Conservation (phyloP, 495 filamentous ascomycete species). For the Penicillium mononematosum region DNA sequence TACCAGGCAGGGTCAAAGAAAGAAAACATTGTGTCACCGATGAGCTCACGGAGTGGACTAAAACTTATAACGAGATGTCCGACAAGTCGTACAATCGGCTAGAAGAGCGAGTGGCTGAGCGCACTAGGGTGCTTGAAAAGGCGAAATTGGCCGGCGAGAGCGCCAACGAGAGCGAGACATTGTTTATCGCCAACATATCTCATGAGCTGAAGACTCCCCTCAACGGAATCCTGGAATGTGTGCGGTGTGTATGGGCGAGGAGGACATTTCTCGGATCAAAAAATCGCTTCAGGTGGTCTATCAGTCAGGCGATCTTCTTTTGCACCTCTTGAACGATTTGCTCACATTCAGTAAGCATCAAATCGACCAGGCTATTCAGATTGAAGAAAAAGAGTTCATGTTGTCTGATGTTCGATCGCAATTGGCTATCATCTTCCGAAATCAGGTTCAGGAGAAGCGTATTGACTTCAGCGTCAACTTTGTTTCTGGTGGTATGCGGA, state of each 20-base stretch:
- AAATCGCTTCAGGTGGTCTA: too few species aligned
- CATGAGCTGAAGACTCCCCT: slow-evolving; percentile 91
- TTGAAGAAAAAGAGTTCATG: slow-evolving; percentile 85
- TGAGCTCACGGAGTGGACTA: slow-evolving; percentile 82
- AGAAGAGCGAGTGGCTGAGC: slow-evolving; percentile 78
- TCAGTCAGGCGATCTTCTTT: slow-evolving; percentile 46
- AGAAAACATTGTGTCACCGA: slow-evolving; percentile 74
- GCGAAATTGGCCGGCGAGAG: slow-evolving; percentile 86
- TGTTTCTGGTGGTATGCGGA: slow-evolving; percentile 35
- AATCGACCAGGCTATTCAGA: slow-evolving; percentile 55
- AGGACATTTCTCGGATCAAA: slow-evolving; percentile 47
- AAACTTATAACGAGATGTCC: slow-evolving; percentile 91
- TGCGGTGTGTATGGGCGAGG: slow-evolving; percentile 86
- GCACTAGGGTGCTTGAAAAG: slow-evolving; percentile 79
- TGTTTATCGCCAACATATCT: slow-evolving; percentile 95
- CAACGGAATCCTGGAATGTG: slow-evolving; percentile 95
- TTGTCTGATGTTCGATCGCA: slow-evolving; percentile 77
- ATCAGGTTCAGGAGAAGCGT: slow-evolving; percentile 75
- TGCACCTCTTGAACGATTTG: slow-evolving; percentile 87
- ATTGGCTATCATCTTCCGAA: slow-evolving; percentile 80
- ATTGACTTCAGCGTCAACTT: slow-evolving; percentile 73
- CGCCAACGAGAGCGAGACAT: slow-evolving; percentile 90
- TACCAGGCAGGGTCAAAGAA: slow-evolving; percentile 77
- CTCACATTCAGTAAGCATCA: slow-evolving; percentile 47
- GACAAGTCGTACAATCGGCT: slow-evolving; percentile 82